Percentiles rank a stretch among this genome's conserved stretches.
Evolutionary conservation across 306 rosid genomes (phyloP).

Genomic region (Lathyrus oleraceus): DNA sequence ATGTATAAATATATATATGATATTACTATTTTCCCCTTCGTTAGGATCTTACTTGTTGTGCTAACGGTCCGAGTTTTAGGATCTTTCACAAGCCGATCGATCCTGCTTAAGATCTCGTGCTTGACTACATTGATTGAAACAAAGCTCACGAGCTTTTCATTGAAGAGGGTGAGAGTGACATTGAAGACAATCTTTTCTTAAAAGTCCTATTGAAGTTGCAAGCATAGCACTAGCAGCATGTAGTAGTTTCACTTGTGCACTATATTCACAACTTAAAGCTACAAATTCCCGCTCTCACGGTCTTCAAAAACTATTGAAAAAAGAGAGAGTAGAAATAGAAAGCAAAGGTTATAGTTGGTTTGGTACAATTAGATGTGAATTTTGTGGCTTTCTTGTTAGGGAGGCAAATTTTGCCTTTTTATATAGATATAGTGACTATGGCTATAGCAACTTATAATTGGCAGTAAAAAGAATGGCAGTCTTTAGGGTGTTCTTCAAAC

Average conservation of each 20-base stretch:
- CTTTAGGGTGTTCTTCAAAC: not conserved
- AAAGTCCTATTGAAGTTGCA: constrained; percentile 63
- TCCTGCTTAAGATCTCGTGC: no score
- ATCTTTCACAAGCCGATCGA: no score
- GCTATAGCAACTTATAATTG: not conserved
- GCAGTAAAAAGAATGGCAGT: not conserved
- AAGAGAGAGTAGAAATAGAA: not conserved
- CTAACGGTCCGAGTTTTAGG: no score
- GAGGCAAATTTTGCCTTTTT: constrained; percentile 87
- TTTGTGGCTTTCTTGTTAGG: constrained; percentile 90
- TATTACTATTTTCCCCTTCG: no score
- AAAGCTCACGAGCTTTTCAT: constrained; percentile 88
- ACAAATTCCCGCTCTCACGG: constrained; percentile 74
- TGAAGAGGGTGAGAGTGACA: constrained; percentile 91
- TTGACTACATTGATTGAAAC: constrained; percentile 48
- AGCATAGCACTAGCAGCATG: constrained; percentile 94
- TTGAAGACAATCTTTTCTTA: constrained; percentile 75
- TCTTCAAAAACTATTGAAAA: constrained; percentile 13
- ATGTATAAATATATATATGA: no score
- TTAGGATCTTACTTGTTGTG: no score
- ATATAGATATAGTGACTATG: constrained; percentile 22
- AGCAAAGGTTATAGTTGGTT: constrained; percentile 33
- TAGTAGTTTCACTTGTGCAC: constrained; percentile 89
- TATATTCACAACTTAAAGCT: constrained; percentile 64
- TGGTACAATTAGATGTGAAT: constrained; percentile 42